phyloP scores from a whole-genome alignment of 2,329 filamentous ascomycete genomes.

The Botrytis galanthina region DNA sequence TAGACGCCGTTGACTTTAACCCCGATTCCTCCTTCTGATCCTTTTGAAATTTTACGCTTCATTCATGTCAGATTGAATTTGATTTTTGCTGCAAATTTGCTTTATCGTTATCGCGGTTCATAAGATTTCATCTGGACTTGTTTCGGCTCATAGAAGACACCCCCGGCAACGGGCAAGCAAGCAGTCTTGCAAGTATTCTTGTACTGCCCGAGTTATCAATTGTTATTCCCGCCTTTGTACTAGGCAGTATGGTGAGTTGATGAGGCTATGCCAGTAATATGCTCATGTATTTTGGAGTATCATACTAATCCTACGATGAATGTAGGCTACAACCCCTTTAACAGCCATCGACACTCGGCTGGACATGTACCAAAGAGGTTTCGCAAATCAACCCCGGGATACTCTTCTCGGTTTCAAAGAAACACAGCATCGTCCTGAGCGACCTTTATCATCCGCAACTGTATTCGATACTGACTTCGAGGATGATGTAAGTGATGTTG shows the following conservation, averaged over 20 bases:
- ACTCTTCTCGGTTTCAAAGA: slow-evolving; percentile 61
- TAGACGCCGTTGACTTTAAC: slow-evolving; percentile 34
- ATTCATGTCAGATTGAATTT: slow-evolving; percentile 5
- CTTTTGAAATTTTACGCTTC: slow-evolving; percentile 28
- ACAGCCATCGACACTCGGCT: slow-evolving; percentile 36
- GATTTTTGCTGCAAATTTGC: slow-evolving; percentile 16
- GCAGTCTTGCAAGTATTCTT: slow-evolving; percentile 20
- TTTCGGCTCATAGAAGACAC: slow-evolving; percentile 10
- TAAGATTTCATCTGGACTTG: slow-evolving; percentile 19
- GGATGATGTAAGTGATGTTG: slow-evolving; percentile 51
- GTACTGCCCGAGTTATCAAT: slow-evolving; percentile 13
- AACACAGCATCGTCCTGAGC: slow-evolving; percentile 39
- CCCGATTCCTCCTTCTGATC: slow-evolving; percentile 28
- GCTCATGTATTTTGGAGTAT: neutral
- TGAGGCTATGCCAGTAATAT: neutral
- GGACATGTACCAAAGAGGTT: slow-evolving; percentile 47
- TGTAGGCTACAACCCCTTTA: slow-evolving; percentile 33
- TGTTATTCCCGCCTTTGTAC: slow-evolving; percentile 4
- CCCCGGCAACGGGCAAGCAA: slow-evolving; percentile 21
- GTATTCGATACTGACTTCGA: slow-evolving; percentile 77
- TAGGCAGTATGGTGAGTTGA: slow-evolving; percentile 17
- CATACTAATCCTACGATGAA: slow-evolving; percentile 26
- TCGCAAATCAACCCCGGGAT: slow-evolving; percentile 45
- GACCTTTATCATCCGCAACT: slow-evolving; percentile 67
- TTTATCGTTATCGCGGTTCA: slow-evolving; percentile 25